Evolutionary conservation across 1,284 basidiomycete species (phyloP).

Genomic region (Neonothopanus nambi): DNA sequence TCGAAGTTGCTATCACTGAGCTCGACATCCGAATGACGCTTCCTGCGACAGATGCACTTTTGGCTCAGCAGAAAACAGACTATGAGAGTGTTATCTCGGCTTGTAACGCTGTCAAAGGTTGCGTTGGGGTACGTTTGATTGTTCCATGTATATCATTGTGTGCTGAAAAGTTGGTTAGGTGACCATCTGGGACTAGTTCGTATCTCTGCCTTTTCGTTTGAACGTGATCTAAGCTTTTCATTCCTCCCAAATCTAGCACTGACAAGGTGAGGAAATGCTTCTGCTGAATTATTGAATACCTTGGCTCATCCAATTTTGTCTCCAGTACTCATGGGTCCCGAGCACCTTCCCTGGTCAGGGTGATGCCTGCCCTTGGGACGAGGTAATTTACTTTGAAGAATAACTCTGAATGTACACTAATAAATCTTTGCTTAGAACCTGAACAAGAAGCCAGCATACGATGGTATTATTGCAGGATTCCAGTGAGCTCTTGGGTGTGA

Average conservation of each 20-base stretch:
- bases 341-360: slow-evolving; percentile 49
- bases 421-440: slow-evolving; percentile 28
- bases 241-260: not conserved
- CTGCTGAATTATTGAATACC: not conserved
- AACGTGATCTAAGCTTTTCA: not conserved
- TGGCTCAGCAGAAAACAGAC: slow-evolving; percentile 54
- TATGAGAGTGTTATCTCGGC: slow-evolving; percentile 54
- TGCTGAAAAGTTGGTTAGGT: not conserved
- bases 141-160: not conserved
- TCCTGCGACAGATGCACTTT: slow-evolving; percentile 44
- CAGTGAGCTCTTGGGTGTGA: too few species aligned
- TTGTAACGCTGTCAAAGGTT: slow-evolving; percentile 49
- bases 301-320: not conserved
- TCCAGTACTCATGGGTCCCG: slow-evolving; percentile 54
- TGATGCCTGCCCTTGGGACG: slow-evolving; percentile 50
- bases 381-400: slow-evolving; percentile 27
- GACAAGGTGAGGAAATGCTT: slow-evolving; percentile 15
- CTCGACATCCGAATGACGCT: slow-evolving; percentile 60
- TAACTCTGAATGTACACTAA: not conserved
- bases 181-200: slow-evolving; percentile 9
- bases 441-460: slow-evolving; percentile 39
- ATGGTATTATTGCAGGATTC: slow-evolving; percentile 37
- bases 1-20: slow-evolving; percentile 62
- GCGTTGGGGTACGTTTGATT: slow-evolving; percentile 49
- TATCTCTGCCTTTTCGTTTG: not conserved